A percentile compares a stretch with the other conserved stretches of the same genome.
These are phyloP conservation scores for Endothia cerciana DNA, from an alignment of 2,329 filamentous ascomycete species.

Conservation along the genomic window DNA sequence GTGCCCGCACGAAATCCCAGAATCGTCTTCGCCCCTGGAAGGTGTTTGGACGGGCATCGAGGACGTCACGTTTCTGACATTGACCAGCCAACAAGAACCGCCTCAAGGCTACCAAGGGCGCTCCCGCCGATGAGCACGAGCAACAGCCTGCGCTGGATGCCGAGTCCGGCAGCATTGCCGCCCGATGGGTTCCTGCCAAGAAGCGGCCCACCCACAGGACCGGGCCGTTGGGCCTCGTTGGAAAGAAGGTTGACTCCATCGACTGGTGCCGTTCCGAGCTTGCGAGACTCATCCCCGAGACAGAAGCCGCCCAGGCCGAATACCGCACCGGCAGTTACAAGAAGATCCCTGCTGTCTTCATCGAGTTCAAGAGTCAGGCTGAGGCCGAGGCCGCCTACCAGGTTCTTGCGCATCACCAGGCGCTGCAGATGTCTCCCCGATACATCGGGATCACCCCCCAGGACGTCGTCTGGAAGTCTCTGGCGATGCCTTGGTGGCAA, in stretches of 20 bases:
- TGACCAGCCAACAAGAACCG: slow-evolving; percentile 68
- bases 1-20: too few relatives aligned
- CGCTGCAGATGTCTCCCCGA: slow-evolving; percentile 83
- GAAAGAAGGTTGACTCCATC: slow-evolving; percentile 93
- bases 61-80: neutral
- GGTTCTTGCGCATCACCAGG: slow-evolving; percentile 82
- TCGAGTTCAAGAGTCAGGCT: slow-evolving; percentile 83
- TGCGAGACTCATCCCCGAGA: slow-evolving; percentile 72
- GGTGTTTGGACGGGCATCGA: too few relatives aligned
- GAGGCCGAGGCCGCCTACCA: slow-evolving; percentile 88
- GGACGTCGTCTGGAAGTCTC: slow-evolving; percentile 86
- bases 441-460: slow-evolving; percentile 80
- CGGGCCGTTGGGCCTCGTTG: slow-evolving; percentile 70
- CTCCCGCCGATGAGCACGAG: slow-evolving; percentile 37
- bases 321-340: slow-evolving; percentile 69
- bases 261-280: slow-evolving; percentile 84
- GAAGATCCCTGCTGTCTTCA: slow-evolving; percentile 78
- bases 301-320: slow-evolving; percentile 68
- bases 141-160: slow-evolving; percentile 58
- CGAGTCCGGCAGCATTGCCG: slow-evolving; percentile 72
- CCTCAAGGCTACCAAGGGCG: slow-evolving; percentile 66
- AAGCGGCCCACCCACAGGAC: slow-evolving; percentile 77
- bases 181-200: slow-evolving; percentile 73
- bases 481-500: slow-evolving; percentile 87
- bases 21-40: too few relatives aligned